Percentiles rank a stretch among this genome's conserved stretches.
Evolutionary conservation across 2,329 filamentous ascomycete species (phyloP).

Genomic region (Claviceps capensis): DNA sequence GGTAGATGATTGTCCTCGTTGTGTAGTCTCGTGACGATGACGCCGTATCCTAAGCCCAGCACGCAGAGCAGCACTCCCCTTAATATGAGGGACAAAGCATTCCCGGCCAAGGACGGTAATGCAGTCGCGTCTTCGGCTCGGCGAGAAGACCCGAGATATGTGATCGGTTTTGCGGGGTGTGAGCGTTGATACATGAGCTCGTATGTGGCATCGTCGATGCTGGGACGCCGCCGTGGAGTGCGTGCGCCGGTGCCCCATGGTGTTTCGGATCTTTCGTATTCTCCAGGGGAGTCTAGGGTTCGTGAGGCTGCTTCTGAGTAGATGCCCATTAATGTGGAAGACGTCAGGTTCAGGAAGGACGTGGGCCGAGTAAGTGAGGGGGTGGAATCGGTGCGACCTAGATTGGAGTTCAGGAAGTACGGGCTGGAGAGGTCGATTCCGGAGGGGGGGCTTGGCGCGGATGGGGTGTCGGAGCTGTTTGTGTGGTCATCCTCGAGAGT

Average conservation of each 20-base stretch:
- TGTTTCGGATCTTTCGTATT: conserved; percentile 44
- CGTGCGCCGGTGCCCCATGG: conserved; percentile 70
- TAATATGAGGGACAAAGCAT: conserved; percentile 34
- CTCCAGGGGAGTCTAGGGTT: conserved; percentile 28
- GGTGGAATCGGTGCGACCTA: conserved; percentile 17
- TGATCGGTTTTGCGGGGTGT: conserved; percentile 19
- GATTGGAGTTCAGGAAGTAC: conserved; percentile 30
- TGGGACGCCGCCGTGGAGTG: conserved; percentile 41
- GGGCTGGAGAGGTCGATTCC: conserved; percentile 20
- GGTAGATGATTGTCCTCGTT: conserved; percentile 48
- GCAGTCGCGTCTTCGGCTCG: conserved; percentile 11
- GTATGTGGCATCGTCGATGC: conserved; percentile 30
- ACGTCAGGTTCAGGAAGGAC: conserved; percentile 75
- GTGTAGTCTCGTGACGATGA: conserved; percentile 68
- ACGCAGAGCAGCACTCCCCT: conserved; percentile 56
- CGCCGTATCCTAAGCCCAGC: conserved; percentile 72
- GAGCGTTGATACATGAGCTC: conserved; percentile 29
- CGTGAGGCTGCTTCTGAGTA: conserved; percentile 56
- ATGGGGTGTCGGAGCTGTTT: conserved; percentile 12
- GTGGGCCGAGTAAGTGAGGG: conserved; percentile 50
- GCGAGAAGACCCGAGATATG: conserved; percentile 17
- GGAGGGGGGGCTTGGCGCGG: conserved; percentile 12
- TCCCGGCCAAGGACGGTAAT: conserved; percentile 11
- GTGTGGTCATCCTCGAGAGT: conserved; percentile 26
- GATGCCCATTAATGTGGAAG: conserved; percentile 82